These are phyloP conservation scores for Gracilaria domingensis DNA, from an alignment of 23 red algal genomes.

Conservation along the genomic window DNA sequence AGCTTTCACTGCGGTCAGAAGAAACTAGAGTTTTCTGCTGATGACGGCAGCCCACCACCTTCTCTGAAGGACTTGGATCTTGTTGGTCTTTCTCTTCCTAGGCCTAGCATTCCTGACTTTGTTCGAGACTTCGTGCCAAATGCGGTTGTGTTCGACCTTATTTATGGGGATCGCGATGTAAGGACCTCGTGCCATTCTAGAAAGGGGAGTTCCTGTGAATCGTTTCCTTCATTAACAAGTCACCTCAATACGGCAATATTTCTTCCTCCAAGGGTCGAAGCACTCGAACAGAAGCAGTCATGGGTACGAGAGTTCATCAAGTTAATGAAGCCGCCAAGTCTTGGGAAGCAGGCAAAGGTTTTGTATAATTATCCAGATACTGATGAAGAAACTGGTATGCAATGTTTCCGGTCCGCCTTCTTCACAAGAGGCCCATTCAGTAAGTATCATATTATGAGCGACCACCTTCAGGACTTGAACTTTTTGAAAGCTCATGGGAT, in stretches of 20 bases:
- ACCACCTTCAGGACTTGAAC: slow-evolving; percentile 53
- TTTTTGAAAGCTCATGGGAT: slow-evolving; percentile 46
- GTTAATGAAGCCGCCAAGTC: slow-evolving; percentile 57
- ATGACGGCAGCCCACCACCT: slow-evolving; percentile 46
- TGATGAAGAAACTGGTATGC: slow-evolving; percentile 14
- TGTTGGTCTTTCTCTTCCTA: slow-evolving; percentile 34
- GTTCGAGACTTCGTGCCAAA: slow-evolving; percentile 62
- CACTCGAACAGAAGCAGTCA: slow-evolving; percentile 45
- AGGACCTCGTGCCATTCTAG: slow-evolving; percentile 60
- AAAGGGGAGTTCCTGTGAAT: slow-evolving; percentile 45
- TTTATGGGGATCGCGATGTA: slow-evolving; percentile 50
- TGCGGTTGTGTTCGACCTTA: slow-evolving; percentile 62
- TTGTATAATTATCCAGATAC: slow-evolving; percentile 20
- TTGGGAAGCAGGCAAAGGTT: slow-evolving; percentile 44
- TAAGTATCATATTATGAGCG: slow-evolving; percentile 49
- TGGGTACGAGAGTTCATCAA: slow-evolving; percentile 74
- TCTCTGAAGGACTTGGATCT: slow-evolving; percentile 55
- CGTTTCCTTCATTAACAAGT: slow-evolving; percentile 32
- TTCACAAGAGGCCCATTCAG: slow-evolving; percentile 52
- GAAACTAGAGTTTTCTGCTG: slow-evolving; percentile 64
- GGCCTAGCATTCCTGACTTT: slow-evolving; percentile 71
- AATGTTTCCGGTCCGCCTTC: slow-evolving; percentile 74
- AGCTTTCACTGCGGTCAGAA: slow-evolving; percentile 69
- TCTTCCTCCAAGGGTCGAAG: slow-evolving; percentile 42
- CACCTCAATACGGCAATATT: slow-evolving; percentile 40